Base-by-base conservation (phyloP, 2,329 filamentous ascomycete species). In the Ophiostoma tasmaniense region DNA sequence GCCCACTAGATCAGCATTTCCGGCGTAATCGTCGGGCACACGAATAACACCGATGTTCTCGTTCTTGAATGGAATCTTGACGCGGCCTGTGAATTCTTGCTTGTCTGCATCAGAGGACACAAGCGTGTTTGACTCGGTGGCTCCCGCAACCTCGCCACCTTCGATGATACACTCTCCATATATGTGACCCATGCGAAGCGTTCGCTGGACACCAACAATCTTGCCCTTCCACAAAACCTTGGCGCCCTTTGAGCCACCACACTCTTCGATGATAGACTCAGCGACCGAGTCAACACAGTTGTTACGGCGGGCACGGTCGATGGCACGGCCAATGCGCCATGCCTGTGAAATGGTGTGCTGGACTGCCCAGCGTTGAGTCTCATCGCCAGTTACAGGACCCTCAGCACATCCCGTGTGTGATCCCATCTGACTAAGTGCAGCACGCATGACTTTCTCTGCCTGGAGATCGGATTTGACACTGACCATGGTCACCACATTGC, bases 191-290 rank as follows among this genome's bases (percentile, higher is more conserved):
- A 82, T 84, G 71, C 81, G 81, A 59, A 88, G 74, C 0, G 80
- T 80, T 52, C 86, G 78, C 75, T 88, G 83, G 0, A 89, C 86
- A 1, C 82, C 82, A 25, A 87, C 80, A 71, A 89, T 88, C 77
- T 89, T 89, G 35, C 87, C 87, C 69, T 84, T 82, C 78, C 85
- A 89, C n/a, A 89, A 73, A 10, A 89, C 81, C 71, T 80, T 84
- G 1, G 84, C 87, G 0, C 82, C 81, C 4, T 78, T 78, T 0
- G 78, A 73, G 0, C 86, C 86, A 4, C 86, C 86, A 37, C 83
- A 84, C n/a, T 55, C 50, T 2, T 55, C 50, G 25, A 55, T 55
- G 7, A 55, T 55, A 11, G 50, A 25, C 50, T 55, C 50, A 3
- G 50, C 50, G n/a, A 25, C 50, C 3, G n/a, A 25, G 22, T 55